A percentile compares a stretch with the other conserved stretches of the same genome.
phyloP scores from a whole-genome alignment of 176 grass and related monocot genomes.

The Themeda triandra region DNA sequence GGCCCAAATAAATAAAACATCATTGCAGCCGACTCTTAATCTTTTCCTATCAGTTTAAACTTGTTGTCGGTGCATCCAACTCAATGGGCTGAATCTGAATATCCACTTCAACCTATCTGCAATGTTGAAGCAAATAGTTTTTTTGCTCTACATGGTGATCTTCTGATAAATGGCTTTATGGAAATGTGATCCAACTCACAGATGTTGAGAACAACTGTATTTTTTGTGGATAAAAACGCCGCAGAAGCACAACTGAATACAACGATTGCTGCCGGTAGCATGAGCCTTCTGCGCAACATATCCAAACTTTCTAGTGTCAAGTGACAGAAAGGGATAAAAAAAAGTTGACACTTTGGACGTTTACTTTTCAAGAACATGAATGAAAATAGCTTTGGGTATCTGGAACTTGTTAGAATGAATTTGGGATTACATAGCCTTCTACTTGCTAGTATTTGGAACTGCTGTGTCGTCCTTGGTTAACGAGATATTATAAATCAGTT shows the following conservation, averaged over 20 bases:
- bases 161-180: background rate
- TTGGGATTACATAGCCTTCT: too few relatives aligned
- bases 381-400: too few relatives aligned
- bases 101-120: background rate
- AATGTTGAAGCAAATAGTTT: background rate
- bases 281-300: too few relatives aligned
- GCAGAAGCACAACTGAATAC: conserved; percentile 15
- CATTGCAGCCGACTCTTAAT: background rate
- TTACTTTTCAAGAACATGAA: too few relatives aligned
- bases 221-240: background rate
- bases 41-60: background rate
- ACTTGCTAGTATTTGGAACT: too few relatives aligned
- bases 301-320: too few relatives aligned
- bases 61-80: background rate
- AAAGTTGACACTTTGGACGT: too few relatives aligned
- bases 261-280: conserved; percentile 14
- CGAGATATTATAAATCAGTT: too few relatives aligned
- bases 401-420: too few relatives aligned
- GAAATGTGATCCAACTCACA: background rate
- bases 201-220: background rate
- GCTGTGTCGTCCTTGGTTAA: too few relatives aligned
- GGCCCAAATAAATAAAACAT: background rate
- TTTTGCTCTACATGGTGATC: background rate
- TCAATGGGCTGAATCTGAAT: background rate
- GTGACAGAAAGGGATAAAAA: too few relatives aligned